Percentiles rank a stretch among this genome's conserved stretches.
Conservation (phyloP, 2,329 filamentous ascomycete genomes). For the Blumeria hordei region DNA sequence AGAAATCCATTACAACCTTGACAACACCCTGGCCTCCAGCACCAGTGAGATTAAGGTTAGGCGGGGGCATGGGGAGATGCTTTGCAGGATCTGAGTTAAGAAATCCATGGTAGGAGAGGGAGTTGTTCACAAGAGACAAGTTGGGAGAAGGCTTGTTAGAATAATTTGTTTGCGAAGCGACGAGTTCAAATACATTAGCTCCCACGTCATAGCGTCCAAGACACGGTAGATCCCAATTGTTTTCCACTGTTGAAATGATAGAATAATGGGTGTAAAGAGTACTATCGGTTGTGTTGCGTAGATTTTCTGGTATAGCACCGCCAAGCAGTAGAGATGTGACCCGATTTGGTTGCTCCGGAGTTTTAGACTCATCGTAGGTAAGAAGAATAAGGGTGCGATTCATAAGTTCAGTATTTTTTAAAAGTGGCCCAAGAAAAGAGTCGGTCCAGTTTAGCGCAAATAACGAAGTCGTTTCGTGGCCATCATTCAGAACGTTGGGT, state of each 20-base stretch:
- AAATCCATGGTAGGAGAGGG: conserved; percentile 20
- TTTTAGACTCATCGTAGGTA: conserved; percentile 33
- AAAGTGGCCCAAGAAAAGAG: conserved; percentile 27
- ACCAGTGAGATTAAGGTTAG: conserved; percentile 21
- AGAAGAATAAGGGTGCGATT: conserved; percentile 28
- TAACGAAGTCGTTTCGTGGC: conserved; percentile 32
- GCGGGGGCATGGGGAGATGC: conserved; percentile 16
- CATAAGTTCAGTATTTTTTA: conserved; percentile 26
- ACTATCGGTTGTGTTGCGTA: conserved; percentile 25
- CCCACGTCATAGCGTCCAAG: conserved; percentile 21
- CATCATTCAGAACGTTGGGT: conserved; percentile 40
- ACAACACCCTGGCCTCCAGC: conserved; percentile 20
- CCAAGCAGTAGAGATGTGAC: conserved; percentile 30
- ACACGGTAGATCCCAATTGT: conserved; percentile 20
- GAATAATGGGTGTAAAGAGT: conserved; percentile 25
- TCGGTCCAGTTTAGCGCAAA: conserved; percentile 26
- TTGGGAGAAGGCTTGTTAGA: conserved; percentile 12
- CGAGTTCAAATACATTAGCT: conserved; percentile 15
- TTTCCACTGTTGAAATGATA: conserved; percentile 19
- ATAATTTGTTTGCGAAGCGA: conserved; percentile 12
- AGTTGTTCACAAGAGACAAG: conserved; percentile 19
- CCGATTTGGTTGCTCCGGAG: conserved; percentile 26
- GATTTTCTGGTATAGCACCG: conserved; percentile 22
- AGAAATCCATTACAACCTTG: conserved; percentile 14
- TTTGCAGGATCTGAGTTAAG: conserved; percentile 17